Evolutionary conservation across 2,329 filamentous ascomycete genomes (phyloP), one percentile per base, ranked within the genome.

Genomic region (Lasiodiplodia gonubiensis): DNA sequence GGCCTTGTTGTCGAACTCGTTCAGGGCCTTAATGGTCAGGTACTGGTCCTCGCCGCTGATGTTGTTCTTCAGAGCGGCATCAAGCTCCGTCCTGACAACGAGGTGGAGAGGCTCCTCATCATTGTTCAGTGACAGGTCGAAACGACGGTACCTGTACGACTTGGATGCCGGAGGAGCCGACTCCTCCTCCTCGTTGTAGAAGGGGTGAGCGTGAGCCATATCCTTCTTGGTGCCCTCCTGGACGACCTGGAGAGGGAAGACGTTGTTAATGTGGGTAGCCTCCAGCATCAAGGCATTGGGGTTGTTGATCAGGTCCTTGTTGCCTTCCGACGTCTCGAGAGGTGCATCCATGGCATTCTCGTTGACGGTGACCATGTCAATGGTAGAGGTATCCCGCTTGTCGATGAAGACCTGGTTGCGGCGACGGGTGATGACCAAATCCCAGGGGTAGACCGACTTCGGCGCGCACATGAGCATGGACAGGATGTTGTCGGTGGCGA

Each of bases 391-490:
- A 70, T 97, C 94, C 72, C 95, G 92, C 89, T 99, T 99, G 87
- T 99, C 95, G 72, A 99, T 89, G 89, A 93, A 99, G 81, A 99
- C 89, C 88, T 97, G 97, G 88, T 94, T 92, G 80, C 92, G 93
- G 80, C 96, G 93, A 80, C 92, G 90, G 70, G 93, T 86, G 76
- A 99, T 96, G 78, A 99, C 91, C 75, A 99, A 90, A 81, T 99
- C 95, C 95, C 95, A 99, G 52, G 94, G 94, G 85, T 98, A 98
- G 70, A 99, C 92, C 68, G 93, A 97, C 76, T 96, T 92, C 68
- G 95, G 92, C 63, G 95, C 90, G 83, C 95, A 99, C 95, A 99
- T 99, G 75, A 99, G 90, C 93, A 97, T 98, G 72, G 94, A 98
- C 69, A 99, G 88, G 75, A 99, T 94, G 82, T 91, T 97, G 81